Base-by-base conservation (phyloP, 345 rosid genomes). In the Bruguiera parviflora region DNA sequence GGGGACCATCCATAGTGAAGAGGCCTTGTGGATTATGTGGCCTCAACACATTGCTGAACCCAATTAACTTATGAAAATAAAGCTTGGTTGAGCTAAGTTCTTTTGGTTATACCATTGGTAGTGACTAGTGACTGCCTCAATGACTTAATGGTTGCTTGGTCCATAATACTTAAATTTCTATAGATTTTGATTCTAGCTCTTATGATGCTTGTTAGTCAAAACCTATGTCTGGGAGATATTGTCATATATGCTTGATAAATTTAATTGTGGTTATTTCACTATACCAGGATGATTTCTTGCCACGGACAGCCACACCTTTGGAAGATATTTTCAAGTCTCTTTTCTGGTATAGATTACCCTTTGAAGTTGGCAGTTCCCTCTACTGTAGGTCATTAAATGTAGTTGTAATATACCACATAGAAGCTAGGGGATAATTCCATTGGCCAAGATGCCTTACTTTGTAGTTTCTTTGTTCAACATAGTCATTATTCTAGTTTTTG, bases 261-360 rank as follows among this genome's bases (percentile, higher is more conserved):
- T 62, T 63, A 67, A 24, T 46, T 72, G 59, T 57, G 65, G 20
- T 65, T 35, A 32, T 69, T 67, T 71, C 57, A 55, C 47, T 75
- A 68, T 49, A 71, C 55, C 89, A 95, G 96, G 99, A 95, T 85
- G 99, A 95, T 72, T 95, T 92, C 82, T 83, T 95, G 77, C 97
- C 97, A 0, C 85, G 96, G 75, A 95, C 94, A 43, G 93, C 99
- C 66, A 95, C 97, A 15, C 97, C 99, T 20, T 71, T 92, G 80
- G 92, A 92, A 84, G 99, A 95, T 86, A 92, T 95, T 73, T 95
- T 95, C 92, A 90, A 90, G 82, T 95, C 97, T 66, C 91, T 95
- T 70, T 90, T 92, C 96, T 95, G 99, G 99, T 90, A 88, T 64
- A 13, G 58, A 53, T 63, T 21, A 27, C n/a, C 33, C 46, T 35